phyloP scores from a whole-genome alignment of 192 early-diverging fungal genomes.

The Backusella circina region DNA sequence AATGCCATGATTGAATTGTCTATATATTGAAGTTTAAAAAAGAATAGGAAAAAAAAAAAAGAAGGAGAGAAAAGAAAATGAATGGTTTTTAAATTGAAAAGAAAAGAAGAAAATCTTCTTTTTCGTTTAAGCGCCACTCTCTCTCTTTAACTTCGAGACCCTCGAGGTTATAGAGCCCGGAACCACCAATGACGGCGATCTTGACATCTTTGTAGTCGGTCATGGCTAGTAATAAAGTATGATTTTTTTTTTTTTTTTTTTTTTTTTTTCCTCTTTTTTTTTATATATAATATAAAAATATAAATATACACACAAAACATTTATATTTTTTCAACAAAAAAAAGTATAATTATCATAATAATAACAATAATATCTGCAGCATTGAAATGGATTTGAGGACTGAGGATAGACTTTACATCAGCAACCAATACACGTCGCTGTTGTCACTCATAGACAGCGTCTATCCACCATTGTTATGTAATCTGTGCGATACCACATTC shows the following conservation, averaged over 20 bases:
- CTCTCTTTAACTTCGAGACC: conserved; percentile 11
- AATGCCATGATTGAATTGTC: background rate
- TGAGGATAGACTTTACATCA: background rate
- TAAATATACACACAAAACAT: too few relatives aligned
- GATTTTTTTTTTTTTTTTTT: too few relatives aligned
- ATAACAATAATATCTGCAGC: background rate
- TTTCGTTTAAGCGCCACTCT: too few relatives aligned
- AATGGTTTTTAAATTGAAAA: background rate
- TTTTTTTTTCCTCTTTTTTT: background rate
- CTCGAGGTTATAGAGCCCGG: conserved; percentile 82
- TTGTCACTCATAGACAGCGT: conserved; percentile 29
- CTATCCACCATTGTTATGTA: conserved; percentile 33
- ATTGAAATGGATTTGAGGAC: background rate
- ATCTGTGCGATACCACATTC: conserved; percentile 13
- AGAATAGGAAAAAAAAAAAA: background rate
- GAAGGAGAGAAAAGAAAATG: background rate
- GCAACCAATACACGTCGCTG: conserved; percentile 18
- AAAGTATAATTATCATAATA: background rate
- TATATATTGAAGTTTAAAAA: background rate
- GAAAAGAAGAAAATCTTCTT: too few relatives aligned
- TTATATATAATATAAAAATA: too few relatives aligned
- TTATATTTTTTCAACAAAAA: background rate
- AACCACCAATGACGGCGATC: conserved; percentile 94
- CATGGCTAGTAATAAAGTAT: background rate
- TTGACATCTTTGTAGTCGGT: conserved; percentile 50